Percentiles rank a stretch among this genome's conserved stretches.
phyloP scores from a whole-genome alignment of 129 eudicot genomes.

The Solidago caesia region DNA sequence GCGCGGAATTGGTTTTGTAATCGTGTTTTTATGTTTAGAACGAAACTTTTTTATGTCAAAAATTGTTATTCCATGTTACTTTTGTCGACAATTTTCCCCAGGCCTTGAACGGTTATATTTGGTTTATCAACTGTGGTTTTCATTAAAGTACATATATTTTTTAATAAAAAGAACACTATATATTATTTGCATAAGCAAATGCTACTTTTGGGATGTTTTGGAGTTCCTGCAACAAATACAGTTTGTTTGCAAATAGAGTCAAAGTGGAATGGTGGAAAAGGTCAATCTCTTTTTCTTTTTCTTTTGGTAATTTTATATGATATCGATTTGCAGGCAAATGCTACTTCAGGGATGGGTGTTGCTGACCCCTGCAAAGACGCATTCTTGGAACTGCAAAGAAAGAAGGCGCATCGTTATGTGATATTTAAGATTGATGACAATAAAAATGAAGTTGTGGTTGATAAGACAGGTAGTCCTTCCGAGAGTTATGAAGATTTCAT shows the following conservation, averaged over 20 bases:
- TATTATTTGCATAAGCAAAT: not conserved
- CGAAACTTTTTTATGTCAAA: too few relatives aligned
- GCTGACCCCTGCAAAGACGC: conserved; percentile 49
- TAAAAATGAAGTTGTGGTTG: conserved; percentile 56
- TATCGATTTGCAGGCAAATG: conserved; percentile 36
- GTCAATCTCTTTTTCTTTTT: not conserved
- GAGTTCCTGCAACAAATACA: too few relatives aligned
- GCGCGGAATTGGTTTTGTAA: too few relatives aligned
- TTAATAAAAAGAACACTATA: too few relatives aligned
- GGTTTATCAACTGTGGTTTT: too few relatives aligned
- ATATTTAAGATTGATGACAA: conserved; percentile 54
- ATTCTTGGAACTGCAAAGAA: conserved; percentile 49
- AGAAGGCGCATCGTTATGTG: conserved; percentile 56
- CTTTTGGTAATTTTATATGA: not conserved
- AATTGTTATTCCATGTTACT: too few relatives aligned
- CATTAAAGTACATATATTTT: too few relatives aligned
- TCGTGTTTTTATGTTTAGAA: too few relatives aligned
- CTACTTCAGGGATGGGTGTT: conserved; percentile 54
- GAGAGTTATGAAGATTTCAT: conserved; percentile 57
- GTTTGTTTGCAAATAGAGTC: not conserved
- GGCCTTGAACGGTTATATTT: too few relatives aligned
- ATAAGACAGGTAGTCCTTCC: conserved; percentile 48
- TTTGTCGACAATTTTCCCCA: too few relatives aligned
- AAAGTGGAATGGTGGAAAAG: not conserved
- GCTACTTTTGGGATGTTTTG: not conserved